Evolutionary conservation across 2,329 filamentous ascomycete species (phyloP).

Genomic region (Ophiognomonia clavigignenti-juglandacearum): DNA sequence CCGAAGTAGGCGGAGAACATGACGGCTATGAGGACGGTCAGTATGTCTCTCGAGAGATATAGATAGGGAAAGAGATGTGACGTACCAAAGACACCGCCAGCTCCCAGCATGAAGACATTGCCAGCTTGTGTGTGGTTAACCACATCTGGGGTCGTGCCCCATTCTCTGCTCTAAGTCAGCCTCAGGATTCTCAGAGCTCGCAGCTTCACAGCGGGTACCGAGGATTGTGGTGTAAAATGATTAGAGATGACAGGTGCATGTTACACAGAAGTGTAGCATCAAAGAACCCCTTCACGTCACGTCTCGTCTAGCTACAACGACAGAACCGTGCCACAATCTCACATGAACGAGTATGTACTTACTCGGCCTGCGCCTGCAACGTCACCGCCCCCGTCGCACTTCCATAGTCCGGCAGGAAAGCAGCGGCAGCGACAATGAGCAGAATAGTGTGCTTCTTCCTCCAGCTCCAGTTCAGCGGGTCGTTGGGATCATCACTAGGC

Average conservation of each 20-base stretch:
- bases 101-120: conserved; percentile 47
- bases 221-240: too few relatives aligned
- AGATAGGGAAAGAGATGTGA: conserved; percentile 3
- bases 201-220: too few relatives aligned
- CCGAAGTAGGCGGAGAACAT: conserved; percentile 37
- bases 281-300: too few relatives aligned
- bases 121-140: conserved; percentile 48
- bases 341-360: conserved; percentile 10
- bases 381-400: conserved; percentile 39
- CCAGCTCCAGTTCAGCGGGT: conserved; percentile 50
- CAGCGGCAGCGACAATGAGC: conserved; percentile 39
- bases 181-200: too few relatives aligned
- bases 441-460: conserved; percentile 44
- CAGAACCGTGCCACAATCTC: too few relatives aligned
- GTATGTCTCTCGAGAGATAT: background rate
- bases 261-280: too few relatives aligned
- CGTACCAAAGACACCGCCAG: conserved; percentile 34
- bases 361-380: conserved; percentile 37
- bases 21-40: conserved; percentile 25
- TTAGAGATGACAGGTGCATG: too few relatives aligned
- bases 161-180: conserved; percentile 31
- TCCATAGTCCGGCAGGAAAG: conserved; percentile 45
- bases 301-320: too few relatives aligned
- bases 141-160: conserved; percentile 40
- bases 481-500: conserved; percentile 43